Evolutionary conservation across 1,284 basidiomycete species (phyloP), one percentile per base, ranked within the genome.

Genomic region (Puccinia horiana): DNA sequence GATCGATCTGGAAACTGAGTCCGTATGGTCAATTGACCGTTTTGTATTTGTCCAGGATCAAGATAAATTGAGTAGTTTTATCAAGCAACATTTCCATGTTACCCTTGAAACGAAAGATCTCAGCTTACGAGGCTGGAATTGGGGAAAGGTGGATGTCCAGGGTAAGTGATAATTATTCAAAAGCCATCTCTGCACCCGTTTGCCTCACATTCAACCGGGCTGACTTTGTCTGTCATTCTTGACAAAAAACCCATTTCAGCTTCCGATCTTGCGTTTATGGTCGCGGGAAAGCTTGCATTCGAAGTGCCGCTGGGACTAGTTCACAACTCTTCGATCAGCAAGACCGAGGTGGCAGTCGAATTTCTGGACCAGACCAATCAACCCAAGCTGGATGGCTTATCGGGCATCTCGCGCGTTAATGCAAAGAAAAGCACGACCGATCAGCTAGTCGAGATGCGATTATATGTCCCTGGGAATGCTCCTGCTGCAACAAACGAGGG

Each of bases 121-220:
- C 26, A 93, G 93, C 11, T 91, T 96, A 86, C 94, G 95, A 86
- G 97, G 97, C 0, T 99, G 95, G 95, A 99, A 99, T 87, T 99
- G 97, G 97, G 97, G 97, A 23, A 91, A 93, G 56, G 94, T 94
- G 2, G 94, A 96, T 86, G 95, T 99, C 84, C 93, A 94, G 90
- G 93, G 95, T 94, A 84, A 84, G 90, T 47, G 44, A 47, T 47
- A 8, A 16, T 47, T 47, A 47, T 47, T 16, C 26, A 56, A 69
- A 83, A 72, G 73, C 44, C 70, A 47, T 76, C 2, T 23, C 2
- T 37, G 40, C 32, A 23, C 42, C 12, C 65, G 35, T 5, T 9
- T 20, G 20, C 23, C 76, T 8, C 29, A 40, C 32, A 65, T 54
- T 12, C 14, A n/a, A 54, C 11, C 23, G 23, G 23, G 23, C 52